phyloP scores from a whole-genome alignment of 768 basidiomycete species.

The Coprinopsis marcescibilis region DNA sequence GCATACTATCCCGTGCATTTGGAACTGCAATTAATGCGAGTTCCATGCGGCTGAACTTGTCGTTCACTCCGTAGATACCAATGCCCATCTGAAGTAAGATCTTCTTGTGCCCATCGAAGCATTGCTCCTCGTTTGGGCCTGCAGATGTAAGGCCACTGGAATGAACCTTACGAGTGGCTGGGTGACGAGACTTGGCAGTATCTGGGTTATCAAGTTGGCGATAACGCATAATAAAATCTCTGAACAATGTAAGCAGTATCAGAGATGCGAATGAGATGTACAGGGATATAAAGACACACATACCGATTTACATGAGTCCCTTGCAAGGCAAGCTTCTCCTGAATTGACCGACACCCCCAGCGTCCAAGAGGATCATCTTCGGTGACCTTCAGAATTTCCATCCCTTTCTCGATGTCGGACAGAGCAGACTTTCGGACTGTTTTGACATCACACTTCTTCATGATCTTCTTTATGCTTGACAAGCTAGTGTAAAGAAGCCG shows the following conservation, averaged over 20 bases:
- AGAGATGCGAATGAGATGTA: not conserved
- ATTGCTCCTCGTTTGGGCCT: conserved; percentile 26
- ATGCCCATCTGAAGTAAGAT: conserved; percentile 20
- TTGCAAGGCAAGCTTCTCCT: conserved; percentile 14
- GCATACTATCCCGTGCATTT: conserved; percentile 14
- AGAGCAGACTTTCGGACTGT: conserved; percentile 9
- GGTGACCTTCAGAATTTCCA: conserved; percentile 5
- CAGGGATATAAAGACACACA: not conserved
- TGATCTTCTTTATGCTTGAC: conserved; percentile 6
- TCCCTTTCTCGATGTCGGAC: conserved; percentile 3
- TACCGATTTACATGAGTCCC: conserved; percentile 14
- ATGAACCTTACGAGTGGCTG: conserved; percentile 18
- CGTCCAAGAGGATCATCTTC: conserved; percentile 15
- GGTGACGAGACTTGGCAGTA: conserved; percentile 12
- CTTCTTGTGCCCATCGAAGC: conserved; percentile 26
- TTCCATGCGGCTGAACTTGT: conserved; percentile 20
- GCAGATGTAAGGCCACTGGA: conserved; percentile 16
- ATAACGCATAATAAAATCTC: conserved; percentile 10
- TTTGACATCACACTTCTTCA: conserved; percentile 5
- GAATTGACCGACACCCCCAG: conserved; percentile 11
- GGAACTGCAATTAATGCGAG: conserved; percentile 16
- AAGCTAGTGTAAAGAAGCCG: not conserved
- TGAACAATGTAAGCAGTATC: conserved; percentile 1
- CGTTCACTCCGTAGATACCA: conserved; percentile 19
- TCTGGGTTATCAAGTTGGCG: conserved; percentile 6